phyloP scores from a whole-genome alignment of 805 yeast species.

The Saccharomyces kudriavzevii region DNA sequence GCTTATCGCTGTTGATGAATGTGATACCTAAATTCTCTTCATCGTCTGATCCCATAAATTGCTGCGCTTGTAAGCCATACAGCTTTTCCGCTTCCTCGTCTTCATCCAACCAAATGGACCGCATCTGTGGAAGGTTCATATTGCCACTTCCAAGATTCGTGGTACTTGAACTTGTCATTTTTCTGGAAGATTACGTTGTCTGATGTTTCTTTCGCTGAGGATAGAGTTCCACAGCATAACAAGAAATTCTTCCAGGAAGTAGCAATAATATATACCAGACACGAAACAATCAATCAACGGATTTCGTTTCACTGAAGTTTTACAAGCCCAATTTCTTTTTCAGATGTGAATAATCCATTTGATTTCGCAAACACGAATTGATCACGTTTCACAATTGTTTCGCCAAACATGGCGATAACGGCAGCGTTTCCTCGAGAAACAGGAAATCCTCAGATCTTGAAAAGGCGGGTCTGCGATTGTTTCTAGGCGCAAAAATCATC shows the following conservation, averaged over 20 bases:
- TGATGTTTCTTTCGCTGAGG: background rate
- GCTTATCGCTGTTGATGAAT: slow-evolving; percentile 29
- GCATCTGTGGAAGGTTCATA: slow-evolving; percentile 26
- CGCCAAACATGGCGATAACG: background rate
- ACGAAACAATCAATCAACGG: background rate
- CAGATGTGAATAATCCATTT: background rate
- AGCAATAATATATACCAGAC: background rate
- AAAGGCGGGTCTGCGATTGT: background rate
- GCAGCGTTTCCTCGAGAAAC: background rate
- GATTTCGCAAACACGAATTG: background rate
- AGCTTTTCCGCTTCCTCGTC: slow-evolving; percentile 32
- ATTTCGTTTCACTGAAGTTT: background rate
- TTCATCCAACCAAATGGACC: slow-evolving; percentile 38
- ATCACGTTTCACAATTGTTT: background rate
- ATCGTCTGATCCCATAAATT: slow-evolving; percentile 16
- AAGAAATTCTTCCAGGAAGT: background rate
- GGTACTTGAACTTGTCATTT: background rate
- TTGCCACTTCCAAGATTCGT: background rate
- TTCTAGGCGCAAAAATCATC: background rate
- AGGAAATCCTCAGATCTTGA: background rate
- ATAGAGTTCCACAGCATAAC: background rate
- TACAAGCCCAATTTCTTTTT: background rate
- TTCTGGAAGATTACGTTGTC: background rate
- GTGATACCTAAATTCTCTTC: slow-evolving; percentile 24
- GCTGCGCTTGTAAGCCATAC: slow-evolving; percentile 25